Base-by-base conservation (phyloP, 345 rosid species). In the Aurinia saxatilis region DNA sequence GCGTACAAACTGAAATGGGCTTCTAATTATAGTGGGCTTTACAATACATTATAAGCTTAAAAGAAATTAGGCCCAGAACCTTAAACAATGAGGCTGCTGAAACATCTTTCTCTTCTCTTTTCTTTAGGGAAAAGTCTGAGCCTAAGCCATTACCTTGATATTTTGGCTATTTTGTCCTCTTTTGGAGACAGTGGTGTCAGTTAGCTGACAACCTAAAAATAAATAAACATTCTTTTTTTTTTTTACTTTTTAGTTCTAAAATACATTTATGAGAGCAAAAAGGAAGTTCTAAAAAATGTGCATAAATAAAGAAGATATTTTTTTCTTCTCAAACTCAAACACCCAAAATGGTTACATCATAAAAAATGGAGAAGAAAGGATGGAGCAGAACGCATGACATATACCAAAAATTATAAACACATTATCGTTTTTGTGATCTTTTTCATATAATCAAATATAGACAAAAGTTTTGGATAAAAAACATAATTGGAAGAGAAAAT, bases 151-250 rank as follows among this genome's bases (percentile, higher is more conserved):
- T 40, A 46, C n/a, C 46, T 50, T 57, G 59, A 67, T 49, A 40
- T 49, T 58, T 67, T 68, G 35, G 40, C 54, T n/a, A 4, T 50
- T 42, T 68, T 51, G 73, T 68, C 66, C 17, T 59, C 52, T 48
- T 50, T 15, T 11, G 33, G 21, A n/a, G 66, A 68, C 73, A 68
- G 37, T 34, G 54, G 54, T 68, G 66, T 60, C 66, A 68, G 66
- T 33, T 15, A 41, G 31, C 72, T 67, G 72, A 50, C 72, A 67
- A 33, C 13, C 52, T 40, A 67, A 11, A n/a, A 31, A 41, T 49
- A 16, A 47, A 55, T 45, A 45, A 11, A 2, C 13, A 33, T 11
- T 42, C 23, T 2, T 17, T 40, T n/a, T 50, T 17, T 17, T 16
- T 50, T 51, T 63, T 25, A 62, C 56, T 25, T 36, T 44, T 33